phyloP scores from a whole-genome alignment of 345 rosid genomes.

The Eucalyptus pauciflora region DNA sequence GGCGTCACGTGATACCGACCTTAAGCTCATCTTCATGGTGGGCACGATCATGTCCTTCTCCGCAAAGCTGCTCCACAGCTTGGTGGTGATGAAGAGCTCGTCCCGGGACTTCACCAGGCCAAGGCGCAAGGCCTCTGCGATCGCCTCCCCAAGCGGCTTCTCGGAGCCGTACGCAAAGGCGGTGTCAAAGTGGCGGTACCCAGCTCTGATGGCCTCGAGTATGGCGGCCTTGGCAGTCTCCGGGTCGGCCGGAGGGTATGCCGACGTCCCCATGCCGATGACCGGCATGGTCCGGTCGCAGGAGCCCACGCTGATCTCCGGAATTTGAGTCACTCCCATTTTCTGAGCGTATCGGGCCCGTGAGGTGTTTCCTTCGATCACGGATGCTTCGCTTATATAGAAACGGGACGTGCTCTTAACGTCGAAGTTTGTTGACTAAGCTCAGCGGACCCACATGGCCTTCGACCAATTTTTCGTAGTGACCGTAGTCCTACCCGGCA shows the following conservation, averaged over 20 bases:
- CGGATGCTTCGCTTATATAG: not conserved
- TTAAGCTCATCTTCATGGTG: conserved; percentile 6
- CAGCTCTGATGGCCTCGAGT: conserved; percentile 7
- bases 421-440: not conserved
- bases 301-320: not conserved
- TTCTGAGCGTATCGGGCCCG: not conserved
- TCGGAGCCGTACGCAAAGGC: conserved; percentile 6
- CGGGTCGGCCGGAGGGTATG: not conserved
- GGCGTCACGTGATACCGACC: not conserved
- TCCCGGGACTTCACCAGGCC: conserved; percentile 19
- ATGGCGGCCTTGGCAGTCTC: conserved; percentile 6
- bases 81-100: conserved; percentile 17
- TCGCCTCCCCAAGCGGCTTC: conserved; percentile 7
- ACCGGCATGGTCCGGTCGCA: conserved; percentile 6
- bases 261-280: conserved; percentile 9
- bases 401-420: not conserved
- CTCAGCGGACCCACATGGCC: not conserved
- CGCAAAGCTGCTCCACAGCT: conserved; percentile 5
- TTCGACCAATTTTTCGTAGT: not conserved
- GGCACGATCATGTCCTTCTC: conserved; percentile 4
- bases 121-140: conserved; percentile 1
- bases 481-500: not conserved
- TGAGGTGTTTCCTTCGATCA: not conserved
- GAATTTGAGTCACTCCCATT: not conserved
- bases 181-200: conserved; percentile 17